Conservation (phyloP, 2,329 filamentous ascomycete genomes). For the Fusarium hostae region DNA sequence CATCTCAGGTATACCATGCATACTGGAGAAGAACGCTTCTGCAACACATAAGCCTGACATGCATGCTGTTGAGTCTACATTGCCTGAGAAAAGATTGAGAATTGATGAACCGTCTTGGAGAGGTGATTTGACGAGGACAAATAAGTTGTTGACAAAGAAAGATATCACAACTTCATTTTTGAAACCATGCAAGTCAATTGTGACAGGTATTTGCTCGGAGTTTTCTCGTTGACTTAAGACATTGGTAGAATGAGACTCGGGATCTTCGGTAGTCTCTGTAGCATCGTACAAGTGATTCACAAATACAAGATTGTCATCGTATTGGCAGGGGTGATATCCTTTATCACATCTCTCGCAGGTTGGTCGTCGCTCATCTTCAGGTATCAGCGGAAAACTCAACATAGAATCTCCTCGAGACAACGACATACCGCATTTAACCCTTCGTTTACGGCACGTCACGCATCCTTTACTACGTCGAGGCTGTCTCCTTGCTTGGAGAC, state of each 20-base stretch:
- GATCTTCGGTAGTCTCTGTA: no score
- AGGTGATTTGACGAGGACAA: background rate
- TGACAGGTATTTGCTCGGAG: background rate
- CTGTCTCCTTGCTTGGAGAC: background rate
- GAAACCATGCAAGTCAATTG: background rate
- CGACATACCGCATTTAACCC: background rate
- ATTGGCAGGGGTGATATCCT: background rate
- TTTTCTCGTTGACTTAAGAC: background rate
- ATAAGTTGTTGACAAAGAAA: background rate
- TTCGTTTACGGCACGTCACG: background rate
- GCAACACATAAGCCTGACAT: background rate
- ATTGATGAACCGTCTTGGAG: background rate
- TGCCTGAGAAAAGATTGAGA: background rate
- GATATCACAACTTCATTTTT: background rate
- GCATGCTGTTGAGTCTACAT: background rate
- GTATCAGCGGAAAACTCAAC: background rate
- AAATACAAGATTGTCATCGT: background rate
- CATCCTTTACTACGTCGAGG: background rate
- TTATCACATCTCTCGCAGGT: background rate
- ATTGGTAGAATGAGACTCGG: background rate
- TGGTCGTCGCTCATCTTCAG: background rate
- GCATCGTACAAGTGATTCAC: background rate
- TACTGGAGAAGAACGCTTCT: background rate
- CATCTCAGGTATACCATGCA: background rate
- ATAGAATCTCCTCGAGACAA: rapidly evolving